Conservation (phyloP, 768 basidiomycete species). For the Lentinus tigrinus region DNA sequence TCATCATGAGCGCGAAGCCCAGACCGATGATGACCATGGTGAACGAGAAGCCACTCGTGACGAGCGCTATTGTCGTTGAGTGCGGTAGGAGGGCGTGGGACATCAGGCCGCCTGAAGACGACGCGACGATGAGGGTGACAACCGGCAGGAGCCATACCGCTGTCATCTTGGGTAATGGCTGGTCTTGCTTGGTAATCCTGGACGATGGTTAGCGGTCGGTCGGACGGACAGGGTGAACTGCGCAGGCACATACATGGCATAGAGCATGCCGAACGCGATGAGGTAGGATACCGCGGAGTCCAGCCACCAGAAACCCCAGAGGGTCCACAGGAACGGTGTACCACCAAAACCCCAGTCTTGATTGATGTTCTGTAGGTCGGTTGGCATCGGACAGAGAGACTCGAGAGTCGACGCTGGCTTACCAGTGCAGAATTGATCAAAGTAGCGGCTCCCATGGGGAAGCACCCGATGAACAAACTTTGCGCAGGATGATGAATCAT, state of each 20-base stretch:
- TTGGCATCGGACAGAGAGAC: background rate
- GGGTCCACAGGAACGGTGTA: conserved; percentile 35
- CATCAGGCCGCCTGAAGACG: conserved; percentile 49
- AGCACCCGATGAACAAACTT: conserved; percentile 43
- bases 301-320: conserved; percentile 56
- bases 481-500: conserved; percentile 42
- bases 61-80: conserved; percentile 37
- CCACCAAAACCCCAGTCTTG: conserved; percentile 38
- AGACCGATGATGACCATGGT: conserved; percentile 46
- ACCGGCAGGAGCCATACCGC: conserved; percentile 52
- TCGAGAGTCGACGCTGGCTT: conserved; percentile 16
- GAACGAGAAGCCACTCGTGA: conserved; percentile 45
- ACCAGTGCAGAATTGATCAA: conserved; percentile 42
- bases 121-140: conserved; percentile 52
- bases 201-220: background rate
- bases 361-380: conserved; percentile 29
- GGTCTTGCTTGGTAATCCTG: conserved; percentile 46
- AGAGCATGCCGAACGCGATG: conserved; percentile 48
- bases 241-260: conserved; percentile 48
- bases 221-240: background rate
- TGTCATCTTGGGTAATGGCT: conserved; percentile 39
- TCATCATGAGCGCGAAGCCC: conserved; percentile 48
- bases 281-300: conserved; percentile 40
- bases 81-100: conserved; percentile 36
- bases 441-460: conserved; percentile 46